Evolutionary conservation across 2,329 filamentous ascomycete genomes (phyloP).

Genomic region (Aspergillus fumigatus): DNA sequence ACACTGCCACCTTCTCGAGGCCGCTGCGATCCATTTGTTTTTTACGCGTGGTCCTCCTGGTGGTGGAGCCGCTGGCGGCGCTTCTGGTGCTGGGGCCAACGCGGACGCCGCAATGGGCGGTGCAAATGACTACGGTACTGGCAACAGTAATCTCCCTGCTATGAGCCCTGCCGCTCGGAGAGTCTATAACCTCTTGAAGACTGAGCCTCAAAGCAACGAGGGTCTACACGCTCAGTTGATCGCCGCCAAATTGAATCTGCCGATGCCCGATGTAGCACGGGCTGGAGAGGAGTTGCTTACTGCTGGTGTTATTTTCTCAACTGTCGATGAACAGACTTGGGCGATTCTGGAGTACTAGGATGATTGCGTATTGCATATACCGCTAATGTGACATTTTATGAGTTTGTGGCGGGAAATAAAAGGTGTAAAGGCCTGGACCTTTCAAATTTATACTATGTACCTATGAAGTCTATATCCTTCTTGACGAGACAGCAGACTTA

Average conservation of each 20-base stretch:
- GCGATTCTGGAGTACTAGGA: constrained; percentile 63
- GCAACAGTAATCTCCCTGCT: constrained; percentile 37
- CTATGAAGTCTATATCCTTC: background rate
- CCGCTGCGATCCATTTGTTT: constrained; percentile 80
- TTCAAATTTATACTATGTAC: background rate
- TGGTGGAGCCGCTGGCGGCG: constrained; percentile 42
- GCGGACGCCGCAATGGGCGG: constrained; percentile 30
- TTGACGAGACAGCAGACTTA: background rate
- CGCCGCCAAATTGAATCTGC: constrained; percentile 60
- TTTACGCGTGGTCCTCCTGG: constrained; percentile 65
- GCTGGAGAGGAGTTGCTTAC: constrained; percentile 77
- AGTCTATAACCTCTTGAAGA: constrained; percentile 67
- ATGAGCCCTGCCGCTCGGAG: constrained; percentile 59
- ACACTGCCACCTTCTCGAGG: constrained; percentile 86
- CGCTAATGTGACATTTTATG: background rate
- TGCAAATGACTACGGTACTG: constrained; percentile 26
- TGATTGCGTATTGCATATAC: background rate
- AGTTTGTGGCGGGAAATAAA: background rate
- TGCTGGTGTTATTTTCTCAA: constrained; percentile 77
- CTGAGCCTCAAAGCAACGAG: constrained; percentile 68
- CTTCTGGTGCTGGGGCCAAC: constrained; percentile 30
- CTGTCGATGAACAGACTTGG: constrained; percentile 90
- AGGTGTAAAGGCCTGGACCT: background rate
- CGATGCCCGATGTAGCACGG: constrained; percentile 64
- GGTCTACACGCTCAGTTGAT: constrained; percentile 79